Base-by-base conservation (phyloP, 306 rosid genomes). In the Sicyos edulis region DNA sequence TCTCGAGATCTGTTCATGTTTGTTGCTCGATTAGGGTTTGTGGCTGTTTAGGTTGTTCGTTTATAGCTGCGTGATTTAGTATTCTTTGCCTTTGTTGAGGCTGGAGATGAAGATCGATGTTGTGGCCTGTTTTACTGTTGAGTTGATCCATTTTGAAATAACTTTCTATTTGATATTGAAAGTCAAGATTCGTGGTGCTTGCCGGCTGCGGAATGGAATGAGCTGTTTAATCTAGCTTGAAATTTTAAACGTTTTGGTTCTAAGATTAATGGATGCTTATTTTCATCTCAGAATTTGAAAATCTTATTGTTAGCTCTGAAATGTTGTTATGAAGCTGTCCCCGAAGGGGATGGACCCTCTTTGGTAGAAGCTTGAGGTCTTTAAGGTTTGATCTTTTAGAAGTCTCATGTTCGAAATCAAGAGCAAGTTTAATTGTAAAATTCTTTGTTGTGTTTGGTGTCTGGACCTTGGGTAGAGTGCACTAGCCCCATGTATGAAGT, bases 21-120 rank as follows among this genome's bases (percentile, higher is more conserved):
- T 6, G 7, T 11, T 32, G 15, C 13, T 74, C 19, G 60, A 40
- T 75, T 63, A 52, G 78, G 78, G 72, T 72, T 72, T 54, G 32
- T 2, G 53, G 57, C 55, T 54, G 14, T 50, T 15, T 24, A 16
- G 15, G 19, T 69, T 69, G 2, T 42, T 42, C 2, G 47, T 42
- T 42, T 42, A 8, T 42, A 42, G 47, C 47, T 42, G 47, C 47
- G 47, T 42, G 47, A 8, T 42, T 42, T 42, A 42, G 47, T 42
- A 8, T 8, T 42, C 47, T 37, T 37, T 32, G 19, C 47, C 21
- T 7, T 20, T 45, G 22, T 67, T 45, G 72, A 13, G 40, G 72
- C 19, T 49, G 13, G 72, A 37, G 55, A 67, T 45, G 4, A 67
- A 67, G 55, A 47, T 67, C 40, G 8, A 20, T 13, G 55, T 4